A percentile compares a stretch with the other conserved stretches of the same genome.
phyloP scores from a whole-genome alignment of 805 yeast species.

The Saturnispora quitensis region DNA sequence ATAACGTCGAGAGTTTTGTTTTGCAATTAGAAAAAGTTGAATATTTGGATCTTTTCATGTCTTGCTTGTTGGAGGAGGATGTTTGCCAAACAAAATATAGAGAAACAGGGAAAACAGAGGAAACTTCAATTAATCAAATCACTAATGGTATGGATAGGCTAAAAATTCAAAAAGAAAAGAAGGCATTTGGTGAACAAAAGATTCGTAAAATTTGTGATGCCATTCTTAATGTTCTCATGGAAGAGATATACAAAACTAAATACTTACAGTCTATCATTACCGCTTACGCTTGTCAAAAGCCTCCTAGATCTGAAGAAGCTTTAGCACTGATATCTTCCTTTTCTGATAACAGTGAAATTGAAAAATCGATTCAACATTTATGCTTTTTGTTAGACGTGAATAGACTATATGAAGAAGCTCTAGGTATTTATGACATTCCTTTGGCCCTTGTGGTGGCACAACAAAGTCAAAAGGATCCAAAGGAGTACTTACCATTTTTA shows the following conservation, averaged over 20 bases:
- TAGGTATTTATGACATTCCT: constrained; percentile 75
- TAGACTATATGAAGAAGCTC: constrained; percentile 65
- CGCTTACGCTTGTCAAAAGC: constrained; percentile 85
- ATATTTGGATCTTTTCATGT: constrained; percentile 76
- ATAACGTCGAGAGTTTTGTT: constrained; percentile 58
- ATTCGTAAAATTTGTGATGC: constrained; percentile 72
- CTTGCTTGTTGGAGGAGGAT: constrained; percentile 80
- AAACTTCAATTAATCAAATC: neutral
- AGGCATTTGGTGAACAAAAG: constrained; percentile 31
- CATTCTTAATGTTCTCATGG: constrained; percentile 46
- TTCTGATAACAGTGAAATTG: constrained; percentile 37
- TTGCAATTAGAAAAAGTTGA: constrained; percentile 63
- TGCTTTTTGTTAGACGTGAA: constrained; percentile 90
- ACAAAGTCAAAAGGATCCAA: constrained; percentile 95
- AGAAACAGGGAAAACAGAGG: constrained; percentile 43
- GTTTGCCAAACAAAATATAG: constrained; percentile 73
- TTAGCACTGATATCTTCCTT: constrained; percentile 50
- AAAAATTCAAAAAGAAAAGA: constrained; percentile 4
- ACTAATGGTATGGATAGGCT: constrained; percentile 5
- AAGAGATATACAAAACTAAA: constrained; percentile 41
- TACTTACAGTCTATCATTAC: constrained; percentile 77
- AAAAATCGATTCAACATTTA: constrained; percentile 66
- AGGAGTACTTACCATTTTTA: constrained; percentile 88
- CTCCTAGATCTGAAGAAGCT: constrained; percentile 77
- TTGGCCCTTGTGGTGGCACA: constrained; percentile 82